A percentile compares a stretch with the other conserved stretches of the same genome.
Conservation (phyloP, 805 yeast species). For the Ogataea sp. region DNA sequence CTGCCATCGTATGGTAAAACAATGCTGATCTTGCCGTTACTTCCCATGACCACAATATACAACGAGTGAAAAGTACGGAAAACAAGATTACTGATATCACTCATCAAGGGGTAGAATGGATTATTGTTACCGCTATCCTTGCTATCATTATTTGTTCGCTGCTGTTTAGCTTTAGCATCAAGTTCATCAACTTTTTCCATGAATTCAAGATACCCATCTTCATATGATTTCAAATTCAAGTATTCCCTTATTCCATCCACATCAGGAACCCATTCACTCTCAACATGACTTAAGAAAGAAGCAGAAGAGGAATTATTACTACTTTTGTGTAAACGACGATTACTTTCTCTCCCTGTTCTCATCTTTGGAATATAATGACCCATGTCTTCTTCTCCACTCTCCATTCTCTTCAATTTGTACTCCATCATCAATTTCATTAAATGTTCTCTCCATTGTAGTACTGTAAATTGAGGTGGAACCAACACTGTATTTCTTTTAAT, state of each 20-base stretch:
- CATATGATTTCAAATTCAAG: constrained; percentile 15
- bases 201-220: constrained; percentile 18
- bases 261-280: constrained; percentile 7
- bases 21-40: not conserved
- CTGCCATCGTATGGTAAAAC: not conserved
- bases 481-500: constrained; percentile 1
- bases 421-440: constrained; percentile 13
- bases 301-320: too few relatives aligned
- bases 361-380: not conserved
- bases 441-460: constrained; percentile 15
- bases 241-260: constrained; percentile 15
- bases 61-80: constrained; percentile 15
- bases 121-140: too few relatives aligned
- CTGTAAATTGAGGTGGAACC: constrained; percentile 18
- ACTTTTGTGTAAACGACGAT: too few relatives aligned
- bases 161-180: too few relatives aligned
- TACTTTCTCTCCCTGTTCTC: too few relatives aligned
- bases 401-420: not conserved
- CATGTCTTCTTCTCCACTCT: too few relatives aligned
- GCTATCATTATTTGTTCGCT: too few relatives aligned
- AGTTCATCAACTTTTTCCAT: constrained; percentile 12
- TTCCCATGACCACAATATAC: constrained; percentile 9
- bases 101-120: constrained; percentile 7
- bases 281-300: not conserved
- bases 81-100: constrained; percentile 16